These are phyloP conservation scores for Chaetomiaceae sp. DNA, from an alignment of 2,329 filamentous ascomycete species.

Conservation along the genomic window DNA sequence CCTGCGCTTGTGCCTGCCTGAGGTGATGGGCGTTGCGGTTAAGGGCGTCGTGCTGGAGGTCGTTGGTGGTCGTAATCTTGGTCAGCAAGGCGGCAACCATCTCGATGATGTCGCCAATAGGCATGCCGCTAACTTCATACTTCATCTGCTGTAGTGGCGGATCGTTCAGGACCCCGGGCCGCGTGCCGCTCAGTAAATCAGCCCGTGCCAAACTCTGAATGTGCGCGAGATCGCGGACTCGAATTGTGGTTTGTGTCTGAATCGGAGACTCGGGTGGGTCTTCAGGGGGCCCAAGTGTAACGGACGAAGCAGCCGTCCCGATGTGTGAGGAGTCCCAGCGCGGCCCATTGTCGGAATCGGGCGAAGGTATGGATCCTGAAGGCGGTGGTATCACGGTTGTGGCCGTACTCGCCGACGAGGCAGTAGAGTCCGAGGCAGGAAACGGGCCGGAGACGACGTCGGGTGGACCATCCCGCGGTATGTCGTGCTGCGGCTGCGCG, in stretches of 20 bases:
- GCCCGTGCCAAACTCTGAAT: conserved; percentile 83
- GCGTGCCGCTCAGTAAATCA: conserved; percentile 56
- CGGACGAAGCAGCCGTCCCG: conserved; percentile 26
- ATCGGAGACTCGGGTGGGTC: conserved; percentile 30
- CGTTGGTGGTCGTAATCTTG: conserved; percentile 96
- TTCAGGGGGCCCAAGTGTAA: conserved; percentile 23
- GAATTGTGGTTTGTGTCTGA: conserved; percentile 53
- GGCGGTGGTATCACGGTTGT: conserved; percentile 21
- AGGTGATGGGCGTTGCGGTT: conserved; percentile 63
- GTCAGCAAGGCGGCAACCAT: conserved; percentile 96
- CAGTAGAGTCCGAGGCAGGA: conserved; percentile 26
- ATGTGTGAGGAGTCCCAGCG: conserved; percentile 22
- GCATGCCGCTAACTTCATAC: conserved; percentile 97
- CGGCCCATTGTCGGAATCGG: conserved; percentile 30
- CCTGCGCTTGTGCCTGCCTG: conserved; percentile 41
- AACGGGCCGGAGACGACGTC: conserved; percentile 28
- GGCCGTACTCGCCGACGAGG: conserved; percentile 24
- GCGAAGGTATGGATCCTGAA: conserved; percentile 30
- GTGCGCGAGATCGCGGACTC: conserved; percentile 82
- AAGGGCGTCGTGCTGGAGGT: conserved; percentile 84
- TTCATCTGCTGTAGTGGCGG: conserved; percentile 51
- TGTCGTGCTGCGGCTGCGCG: conserved; percentile 27
- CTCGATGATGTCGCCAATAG: conserved; percentile 93
- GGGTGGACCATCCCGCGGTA: conserved; percentile 18
- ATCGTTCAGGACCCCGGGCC: conserved; percentile 44